phyloP scores from a whole-genome alignment of 225 moss, liverwort and hornwort genomes.

The Pseudoscleropodium purum region DNA sequence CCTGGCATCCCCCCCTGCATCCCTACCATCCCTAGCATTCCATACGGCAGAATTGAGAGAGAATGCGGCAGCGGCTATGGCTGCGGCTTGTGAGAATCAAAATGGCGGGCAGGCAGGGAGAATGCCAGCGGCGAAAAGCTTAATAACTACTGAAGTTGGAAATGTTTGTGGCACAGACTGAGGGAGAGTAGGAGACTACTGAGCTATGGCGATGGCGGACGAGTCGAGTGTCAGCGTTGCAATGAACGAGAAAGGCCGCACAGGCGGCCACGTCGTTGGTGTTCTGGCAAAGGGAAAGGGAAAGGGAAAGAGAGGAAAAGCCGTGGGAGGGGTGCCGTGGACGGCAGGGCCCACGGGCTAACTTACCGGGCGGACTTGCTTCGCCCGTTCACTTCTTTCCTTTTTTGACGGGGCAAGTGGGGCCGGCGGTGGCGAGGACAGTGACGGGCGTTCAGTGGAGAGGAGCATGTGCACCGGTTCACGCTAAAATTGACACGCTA shows the following conservation, averaged over 20 bases:
- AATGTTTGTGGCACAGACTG: not conserved
- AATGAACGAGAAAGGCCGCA: not conserved
- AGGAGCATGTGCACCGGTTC: not conserved
- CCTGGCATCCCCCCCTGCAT: not conserved
- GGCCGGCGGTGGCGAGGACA: not conserved
- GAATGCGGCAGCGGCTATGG: not conserved
- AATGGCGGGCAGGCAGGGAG: not conserved
- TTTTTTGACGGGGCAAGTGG: not conserved
- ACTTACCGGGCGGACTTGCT: not conserved
- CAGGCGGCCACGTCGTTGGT: slow-evolving; percentile 21
- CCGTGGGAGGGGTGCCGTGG: not conserved
- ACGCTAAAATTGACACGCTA: not conserved
- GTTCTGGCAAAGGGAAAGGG: not conserved
- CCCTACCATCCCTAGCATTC: not conserved
- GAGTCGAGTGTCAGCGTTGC: not conserved
- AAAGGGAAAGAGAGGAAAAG: not conserved
- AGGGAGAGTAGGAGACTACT: not conserved
- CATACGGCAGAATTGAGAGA: not conserved
- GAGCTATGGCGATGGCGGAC: not conserved
- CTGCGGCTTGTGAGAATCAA: not conserved
- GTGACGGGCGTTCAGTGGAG: too few relatives aligned
- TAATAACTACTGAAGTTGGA: not conserved
- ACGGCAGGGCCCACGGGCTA: not conserved
- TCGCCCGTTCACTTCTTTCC: not conserved
- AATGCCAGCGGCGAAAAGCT: not conserved